Conservation (phyloP, 441 rosid genomes). For the Populus trichocarpa region DNA sequence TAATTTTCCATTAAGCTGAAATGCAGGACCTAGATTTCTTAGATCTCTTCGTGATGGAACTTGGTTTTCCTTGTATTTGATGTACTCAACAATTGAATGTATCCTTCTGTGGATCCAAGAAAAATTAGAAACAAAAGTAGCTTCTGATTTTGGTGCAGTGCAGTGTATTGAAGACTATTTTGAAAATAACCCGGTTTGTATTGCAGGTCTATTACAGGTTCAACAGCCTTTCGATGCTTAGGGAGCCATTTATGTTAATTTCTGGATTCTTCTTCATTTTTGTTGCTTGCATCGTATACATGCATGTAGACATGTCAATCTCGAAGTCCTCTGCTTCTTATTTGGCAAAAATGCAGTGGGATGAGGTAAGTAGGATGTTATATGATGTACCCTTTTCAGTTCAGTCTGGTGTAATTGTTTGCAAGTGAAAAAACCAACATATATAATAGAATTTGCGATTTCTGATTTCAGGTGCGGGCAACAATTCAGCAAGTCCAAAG, state of each 20-base stretch:
- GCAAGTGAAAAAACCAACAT: not conserved
- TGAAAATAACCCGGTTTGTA: not conserved
- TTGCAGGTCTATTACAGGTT: conserved; percentile 88
- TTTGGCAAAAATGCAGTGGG: conserved; percentile 91
- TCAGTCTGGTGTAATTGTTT: conserved; percentile 3
- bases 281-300: conserved; percentile 62
- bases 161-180: not conserved
- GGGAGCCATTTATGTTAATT: conserved; percentile 89
- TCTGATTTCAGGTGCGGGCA: conserved; percentile 59
- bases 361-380: conserved; percentile 51
- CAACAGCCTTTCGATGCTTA: conserved; percentile 70
- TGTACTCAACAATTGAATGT: not conserved
- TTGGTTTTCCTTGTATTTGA: not conserved
- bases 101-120: not conserved
- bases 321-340: conserved; percentile 90
- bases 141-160: not conserved
- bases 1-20: not conserved
- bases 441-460: not conserved
- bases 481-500: conserved; percentile 62
- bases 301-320: conserved; percentile 81
- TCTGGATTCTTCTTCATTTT: conserved; percentile 71
- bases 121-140: not conserved
- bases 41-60: not conserved
- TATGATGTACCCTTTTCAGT: not conserved
- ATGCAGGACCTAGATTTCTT: not conserved